Conservation (phyloP, 2,329 filamentous ascomycete genomes). For the Hypoxylon rubiginosum region DNA sequence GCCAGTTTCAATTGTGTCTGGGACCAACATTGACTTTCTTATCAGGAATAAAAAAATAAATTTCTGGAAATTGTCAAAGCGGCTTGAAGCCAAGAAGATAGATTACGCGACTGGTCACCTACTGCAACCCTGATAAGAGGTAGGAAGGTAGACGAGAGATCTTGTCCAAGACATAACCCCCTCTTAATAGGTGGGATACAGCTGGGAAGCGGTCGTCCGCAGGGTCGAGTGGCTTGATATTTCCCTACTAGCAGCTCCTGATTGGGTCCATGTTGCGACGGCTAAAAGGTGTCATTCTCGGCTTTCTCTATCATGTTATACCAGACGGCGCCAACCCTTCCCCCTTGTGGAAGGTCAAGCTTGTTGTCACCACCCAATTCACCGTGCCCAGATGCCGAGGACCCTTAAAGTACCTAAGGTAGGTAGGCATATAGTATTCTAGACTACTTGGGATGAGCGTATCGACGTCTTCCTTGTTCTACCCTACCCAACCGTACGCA, state of each 20-base stretch:
- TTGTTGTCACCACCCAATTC: neutral
- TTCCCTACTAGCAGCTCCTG: neutral
- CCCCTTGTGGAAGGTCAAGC: constrained; percentile 30
- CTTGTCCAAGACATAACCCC: neutral
- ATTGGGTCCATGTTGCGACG: constrained; percentile 15
- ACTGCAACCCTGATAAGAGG: constrained; percentile 2
- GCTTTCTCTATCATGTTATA: neutral
- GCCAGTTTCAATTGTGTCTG: neutral
- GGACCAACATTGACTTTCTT: neutral
- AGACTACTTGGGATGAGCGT: neutral
- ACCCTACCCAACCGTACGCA: neutral
- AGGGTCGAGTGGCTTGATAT: neutral
- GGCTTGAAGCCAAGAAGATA: neutral
- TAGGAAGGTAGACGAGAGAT: neutral
- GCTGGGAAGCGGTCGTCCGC: neutral
- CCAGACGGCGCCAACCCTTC: neutral
- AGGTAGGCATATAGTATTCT: neutral
- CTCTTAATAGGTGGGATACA: neutral
- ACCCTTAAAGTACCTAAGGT: constrained; percentile 1
- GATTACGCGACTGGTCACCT: neutral
- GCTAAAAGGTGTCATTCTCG: constrained; percentile 16
- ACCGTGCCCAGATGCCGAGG: constrained; percentile 8
- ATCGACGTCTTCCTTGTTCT: neutral
- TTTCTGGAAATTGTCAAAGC: neutral
- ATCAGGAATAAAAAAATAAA: neutral